Evolutionary conservation across 306 rosid species (phyloP).

Genomic region (Cyclanthera cordifolia): DNA sequence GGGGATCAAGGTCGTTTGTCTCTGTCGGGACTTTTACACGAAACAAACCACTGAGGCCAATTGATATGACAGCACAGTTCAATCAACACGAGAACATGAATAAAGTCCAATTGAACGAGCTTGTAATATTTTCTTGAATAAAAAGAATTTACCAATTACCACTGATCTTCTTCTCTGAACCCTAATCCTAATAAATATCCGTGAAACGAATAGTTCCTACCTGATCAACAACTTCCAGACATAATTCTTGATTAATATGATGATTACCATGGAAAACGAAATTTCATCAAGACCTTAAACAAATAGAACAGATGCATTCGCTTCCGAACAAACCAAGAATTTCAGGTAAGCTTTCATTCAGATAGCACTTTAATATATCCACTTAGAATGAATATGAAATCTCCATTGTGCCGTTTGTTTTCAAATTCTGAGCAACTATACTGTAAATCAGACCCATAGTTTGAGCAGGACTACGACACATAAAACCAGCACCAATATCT

Average conservation of each 20-base stretch:
- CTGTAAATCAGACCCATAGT: not conserved
- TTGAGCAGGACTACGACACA: not conserved
- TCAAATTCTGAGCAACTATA: not conserved
- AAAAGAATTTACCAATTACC: not conserved
- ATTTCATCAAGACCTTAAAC: not conserved
- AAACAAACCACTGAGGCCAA: not conserved
- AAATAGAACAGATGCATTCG: not conserved
- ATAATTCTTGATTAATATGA: not conserved
- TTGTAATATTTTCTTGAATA: not conserved
- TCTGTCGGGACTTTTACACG: not conserved
- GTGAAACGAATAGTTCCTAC: not conserved
- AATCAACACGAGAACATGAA: not conserved
- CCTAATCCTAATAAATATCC: not conserved
- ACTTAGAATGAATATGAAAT: not conserved
- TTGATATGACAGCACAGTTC: not conserved
- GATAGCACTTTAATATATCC: not conserved
- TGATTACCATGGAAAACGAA: not conserved
- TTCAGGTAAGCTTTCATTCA: not conserved
- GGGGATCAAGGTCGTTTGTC: not conserved
- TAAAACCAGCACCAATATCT: not conserved
- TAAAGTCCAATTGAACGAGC: slow-evolving; percentile 1
- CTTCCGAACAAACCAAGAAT: not conserved
- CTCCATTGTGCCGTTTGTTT: not conserved
- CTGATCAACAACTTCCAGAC: not conserved
- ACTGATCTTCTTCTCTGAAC: not conserved